Base-by-base conservation (phyloP, 257 asterid genomes). In the Nicotiana noctiflora region DNA sequence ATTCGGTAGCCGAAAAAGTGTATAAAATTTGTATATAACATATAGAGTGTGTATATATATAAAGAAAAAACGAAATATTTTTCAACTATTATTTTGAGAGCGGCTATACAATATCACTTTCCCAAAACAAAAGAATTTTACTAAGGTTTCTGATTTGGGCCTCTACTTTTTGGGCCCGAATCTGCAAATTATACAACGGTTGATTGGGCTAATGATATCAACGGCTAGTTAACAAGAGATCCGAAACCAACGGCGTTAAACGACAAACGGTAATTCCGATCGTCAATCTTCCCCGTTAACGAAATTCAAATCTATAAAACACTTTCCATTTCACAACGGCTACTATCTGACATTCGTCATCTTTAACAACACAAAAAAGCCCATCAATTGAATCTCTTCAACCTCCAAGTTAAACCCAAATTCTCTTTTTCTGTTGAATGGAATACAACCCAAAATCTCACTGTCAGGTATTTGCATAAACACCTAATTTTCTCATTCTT, bases 171-270 rank as follows among this genome's bases (percentile, higher is more conserved):
- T 8, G 52, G 4, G 18, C 40, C 40, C 40, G 0, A 27, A 74
- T 21, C 10, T 11, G 8, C 15, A 18, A 44, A 19, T 40, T 11
- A 31, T 76, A 34, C 62, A 55, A 4, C 19, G 15, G 1, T 59
- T 10, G 6, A 64, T 44, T 70, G 77, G 70, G 86, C 77, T 52
- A 70, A 5, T 34, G 46, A 59, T 75, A 53, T 60, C 56, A 81
- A 81, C 84, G 83, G 84, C 80, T 81, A 84, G 56, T 77, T 34
- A 76, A 34, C 79, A 74, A 76, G 10, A 40, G 77, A 81, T 81
- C 87, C 82, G 62, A 76, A 31, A 61, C 78, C 12, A 84, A 84
- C 79, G 70, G 56, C 61, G 82, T 80, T 76, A 76, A 55, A 19
- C 74, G 74, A 82, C 19, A 78, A 57, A 82, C 84, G 81, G 77